Evolutionary conservation across 2,329 filamentous ascomycete species (phyloP), one percentile per base, ranked within the genome.

Genomic region (Monilinia polystroma): DNA sequence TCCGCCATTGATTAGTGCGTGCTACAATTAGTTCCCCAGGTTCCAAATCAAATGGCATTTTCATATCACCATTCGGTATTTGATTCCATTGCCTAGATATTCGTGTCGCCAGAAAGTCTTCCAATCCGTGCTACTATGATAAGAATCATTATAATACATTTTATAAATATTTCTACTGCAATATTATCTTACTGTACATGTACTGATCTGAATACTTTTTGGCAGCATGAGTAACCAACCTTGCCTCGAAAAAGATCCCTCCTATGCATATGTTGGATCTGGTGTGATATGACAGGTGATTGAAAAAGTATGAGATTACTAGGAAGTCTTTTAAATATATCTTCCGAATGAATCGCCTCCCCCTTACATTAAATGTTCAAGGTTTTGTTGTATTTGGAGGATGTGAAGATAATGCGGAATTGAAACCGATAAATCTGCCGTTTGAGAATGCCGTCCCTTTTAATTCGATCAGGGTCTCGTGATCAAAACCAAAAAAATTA

Each of bases 231-330:
- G 32, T 32, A 32, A 32, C 32, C 32, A 23, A 23, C 23, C 23
- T 32, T 32, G 38, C 29, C 32, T 60, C 29, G 16, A 29, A 60
- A 20, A 20, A 26, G 12, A 60, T 51, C 4, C 10, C 23, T n/a
- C n/a, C 20, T 49, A 6, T 18, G 43, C 43, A 11, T 59, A 23
- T 3, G 8, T 29, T 38, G 20, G 4, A 38, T 51, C 7, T 38
- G 32, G 45, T 51, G 45, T 35, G 45, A 60, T 60, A 38, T 60
- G 58, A 60, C n/a, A 51, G 58, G n/a, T 51, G 14, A 35, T 18
- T n/a, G 32, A 2, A 20, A 26, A 41, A 45, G 4, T 26, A 12
- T 26, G n/a, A 35, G 12, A 23, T 29, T 26, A 20, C 26, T 59
- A 20, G 32, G 47, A 18, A 18, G 7, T 32, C 2, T 47, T 59